phyloP scores from a whole-genome alignment of 2,329 filamentous ascomycete genomes.

The Hypoxylon rubiginosum region DNA sequence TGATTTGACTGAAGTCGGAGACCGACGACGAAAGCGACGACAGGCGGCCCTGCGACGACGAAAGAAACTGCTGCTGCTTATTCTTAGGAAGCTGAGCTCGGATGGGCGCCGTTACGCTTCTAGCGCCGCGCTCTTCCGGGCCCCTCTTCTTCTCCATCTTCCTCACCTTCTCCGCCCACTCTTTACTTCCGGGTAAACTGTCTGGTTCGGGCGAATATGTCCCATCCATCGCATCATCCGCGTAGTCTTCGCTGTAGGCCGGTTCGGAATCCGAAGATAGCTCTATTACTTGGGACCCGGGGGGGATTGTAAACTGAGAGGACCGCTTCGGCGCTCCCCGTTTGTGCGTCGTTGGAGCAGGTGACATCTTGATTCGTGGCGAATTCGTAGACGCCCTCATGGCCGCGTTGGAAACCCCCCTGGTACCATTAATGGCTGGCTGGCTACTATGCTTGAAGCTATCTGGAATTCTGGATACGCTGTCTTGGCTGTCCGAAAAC shows the following conservation, averaged over 20 bases:
- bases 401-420: constrained; percentile 7
- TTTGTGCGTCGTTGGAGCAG: constrained; percentile 37
- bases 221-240: constrained; percentile 57
- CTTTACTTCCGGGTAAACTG: constrained; percentile 37
- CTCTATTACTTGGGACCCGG: constrained; percentile 56
- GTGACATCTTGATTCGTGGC: constrained; percentile 46
- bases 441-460: constrained; percentile 29
- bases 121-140: constrained; percentile 9
- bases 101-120: constrained; percentile 33
- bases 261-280: constrained; percentile 54
- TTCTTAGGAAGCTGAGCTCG: constrained; percentile 18
- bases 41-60: constrained; percentile 31
- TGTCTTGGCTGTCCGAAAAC: constrained; percentile 36
- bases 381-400: constrained; percentile 20
- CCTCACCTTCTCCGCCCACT: constrained; percentile 50
- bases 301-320: constrained; percentile 51
- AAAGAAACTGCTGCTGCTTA: constrained; percentile 19
- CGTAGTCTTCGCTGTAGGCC: constrained; percentile 53
- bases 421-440: background rate
- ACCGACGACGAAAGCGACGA: constrained; percentile 10
- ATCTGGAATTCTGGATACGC: constrained; percentile 42
- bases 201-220: constrained; percentile 50
- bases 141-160: no score
- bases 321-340: constrained; percentile 19
- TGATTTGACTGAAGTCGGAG: constrained; percentile 15